Evolutionary conservation across 2,329 filamentous ascomycete species (phyloP), one percentile per base, ranked within the genome.

Genomic region (Colletotrichum sp.): DNA sequence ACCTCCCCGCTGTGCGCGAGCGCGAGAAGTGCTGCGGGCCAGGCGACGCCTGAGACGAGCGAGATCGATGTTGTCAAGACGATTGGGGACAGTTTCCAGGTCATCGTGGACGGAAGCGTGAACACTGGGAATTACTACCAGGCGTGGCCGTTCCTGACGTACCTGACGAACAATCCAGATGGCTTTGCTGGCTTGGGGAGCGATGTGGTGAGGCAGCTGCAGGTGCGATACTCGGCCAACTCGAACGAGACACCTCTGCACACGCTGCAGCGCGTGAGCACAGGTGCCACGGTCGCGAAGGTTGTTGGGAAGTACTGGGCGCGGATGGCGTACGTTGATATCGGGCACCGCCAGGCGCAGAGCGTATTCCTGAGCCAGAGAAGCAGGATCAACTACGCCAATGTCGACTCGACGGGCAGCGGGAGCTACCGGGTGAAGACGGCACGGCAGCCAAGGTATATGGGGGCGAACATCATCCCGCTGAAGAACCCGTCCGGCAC

Each of bases 161-260:
- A 88, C 79, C 79, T 90, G 49, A 86, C 86, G 34, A 85, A 87
- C 77, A 90, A 90, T 79, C 88, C 84, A 0, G 88, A 89, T 78
- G 80, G 83, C 26, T 86, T 85, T 68, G 76, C 80, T 26, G 87
- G 83, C 26, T 77, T 89, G 2, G 87, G 87, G 7, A 81, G 81
- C 49, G 84, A 84, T 13, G 85, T 85, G 36, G 79, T 89, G 28
- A 83, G 82, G 18, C 84, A 87, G 49, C 78, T 89, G 18, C 86
- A 87, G 79, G 78, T 84, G 2, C 83, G 86, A 75, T 89, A 89
- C 77, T 81, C 83, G 39, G 78, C 80, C 26, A 81, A 84, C 60
- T 88, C 87, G 79, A 87, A 89, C 78, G 88, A 90, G 78, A 89
- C 88, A 1, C 88, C 88, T 2, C 82, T 90, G 21, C 88, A 89